Evolutionary conservation across 2,329 filamentous ascomycete species (phyloP).

Genomic region (Hypomyces rosellus): DNA sequence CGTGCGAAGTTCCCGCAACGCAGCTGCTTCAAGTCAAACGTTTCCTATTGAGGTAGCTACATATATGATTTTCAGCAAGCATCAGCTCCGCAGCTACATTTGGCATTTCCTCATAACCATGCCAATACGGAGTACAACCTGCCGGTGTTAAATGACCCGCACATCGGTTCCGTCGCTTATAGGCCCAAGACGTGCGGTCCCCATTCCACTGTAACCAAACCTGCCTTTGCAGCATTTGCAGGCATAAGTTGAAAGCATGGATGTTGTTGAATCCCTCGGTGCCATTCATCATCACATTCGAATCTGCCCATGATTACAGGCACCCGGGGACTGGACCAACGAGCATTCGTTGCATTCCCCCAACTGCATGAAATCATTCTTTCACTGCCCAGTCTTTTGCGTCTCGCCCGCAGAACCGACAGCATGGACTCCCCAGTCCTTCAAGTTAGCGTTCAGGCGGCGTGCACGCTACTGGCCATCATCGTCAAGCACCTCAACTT

Average conservation of each 20-base stretch:
- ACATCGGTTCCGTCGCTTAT: too few species aligned
- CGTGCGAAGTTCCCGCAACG: constrained; percentile 2
- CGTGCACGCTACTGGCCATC: background rate
- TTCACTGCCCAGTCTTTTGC: too few species aligned
- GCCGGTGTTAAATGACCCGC: background rate
- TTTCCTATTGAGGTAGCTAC: constrained; percentile 10
- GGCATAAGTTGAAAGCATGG: too few species aligned
- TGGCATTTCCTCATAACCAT: background rate
- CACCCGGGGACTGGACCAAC: too few species aligned
- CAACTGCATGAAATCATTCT: too few species aligned
- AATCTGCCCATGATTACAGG: too few species aligned
- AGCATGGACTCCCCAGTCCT: background rate
- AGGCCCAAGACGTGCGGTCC: too few species aligned
- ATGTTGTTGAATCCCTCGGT: too few species aligned
- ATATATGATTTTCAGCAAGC: constrained; percentile 9
- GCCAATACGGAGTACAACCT: background rate
- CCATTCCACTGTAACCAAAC: too few species aligned
- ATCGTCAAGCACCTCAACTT: background rate
- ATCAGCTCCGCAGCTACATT: constrained; percentile 6
- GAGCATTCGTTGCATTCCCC: too few species aligned
- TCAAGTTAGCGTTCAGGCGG: background rate
- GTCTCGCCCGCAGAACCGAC: background rate
- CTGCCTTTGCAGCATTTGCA: too few species aligned
- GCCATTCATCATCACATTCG: too few species aligned
- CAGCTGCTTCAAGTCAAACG: constrained; percentile 10